Percentiles rank a stretch among this genome's conserved stretches.
These are phyloP conservation scores for Penicillium sp. DNA, from an alignment of 2,329 filamentous ascomycete genomes.

Conservation along the genomic window DNA sequence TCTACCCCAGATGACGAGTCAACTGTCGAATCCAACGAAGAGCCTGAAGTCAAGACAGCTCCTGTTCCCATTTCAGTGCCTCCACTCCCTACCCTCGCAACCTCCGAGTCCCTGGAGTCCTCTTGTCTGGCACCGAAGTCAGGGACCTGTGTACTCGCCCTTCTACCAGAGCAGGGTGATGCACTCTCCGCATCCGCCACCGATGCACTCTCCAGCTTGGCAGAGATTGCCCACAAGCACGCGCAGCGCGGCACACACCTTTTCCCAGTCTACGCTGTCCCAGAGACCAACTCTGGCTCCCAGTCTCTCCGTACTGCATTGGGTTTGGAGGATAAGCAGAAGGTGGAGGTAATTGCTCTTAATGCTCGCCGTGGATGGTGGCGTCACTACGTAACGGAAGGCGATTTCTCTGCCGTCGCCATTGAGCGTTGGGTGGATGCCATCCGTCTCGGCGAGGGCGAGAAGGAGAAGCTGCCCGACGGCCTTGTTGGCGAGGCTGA, in stretches of 20 bases:
- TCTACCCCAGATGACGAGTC: conserved; percentile 47
- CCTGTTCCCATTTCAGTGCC: conserved; percentile 57
- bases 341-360: conserved; percentile 71
- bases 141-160: conserved; percentile 76
- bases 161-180: conserved; percentile 58
- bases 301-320: conserved; percentile 60
- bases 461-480: conserved; percentile 71
- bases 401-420: conserved; percentile 44
- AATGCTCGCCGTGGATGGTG: conserved; percentile 88
- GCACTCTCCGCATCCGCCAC: conserved; percentile 41
- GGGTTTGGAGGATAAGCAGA: conserved; percentile 53
- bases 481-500: conserved; percentile 49
- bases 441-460: conserved; percentile 84
- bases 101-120: conserved; percentile 62
- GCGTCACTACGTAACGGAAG: conserved; percentile 64
- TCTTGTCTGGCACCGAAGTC: conserved; percentile 74
- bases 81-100: conserved; percentile 64
- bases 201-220: conserved; percentile 63
- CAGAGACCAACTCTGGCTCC: conserved; percentile 59
- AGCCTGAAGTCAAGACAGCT: conserved; percentile 45
- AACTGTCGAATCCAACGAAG: conserved; percentile 14
- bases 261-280: conserved; percentile 80
- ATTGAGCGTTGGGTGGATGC: conserved; percentile 86
- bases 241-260: conserved; percentile 62
- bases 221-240: conserved; percentile 75